A percentile compares a stretch with the other conserved stretches of the same genome.
These are phyloP conservation scores for Fragaria nilgerrensis DNA, from an alignment of 306 rosid genomes.

Conservation along the genomic window DNA sequence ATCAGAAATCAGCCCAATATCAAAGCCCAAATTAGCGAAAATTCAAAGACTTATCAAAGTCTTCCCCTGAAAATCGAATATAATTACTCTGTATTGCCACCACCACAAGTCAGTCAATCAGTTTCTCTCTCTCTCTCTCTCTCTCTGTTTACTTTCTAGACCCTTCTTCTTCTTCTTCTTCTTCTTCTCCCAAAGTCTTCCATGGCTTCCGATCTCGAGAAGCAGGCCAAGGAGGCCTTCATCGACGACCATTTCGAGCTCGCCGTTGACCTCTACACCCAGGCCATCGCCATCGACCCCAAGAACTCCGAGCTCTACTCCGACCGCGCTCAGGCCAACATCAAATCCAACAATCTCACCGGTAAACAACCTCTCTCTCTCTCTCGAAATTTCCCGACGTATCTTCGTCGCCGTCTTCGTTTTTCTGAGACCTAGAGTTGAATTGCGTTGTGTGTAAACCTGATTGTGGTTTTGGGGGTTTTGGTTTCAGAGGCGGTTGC, in stretches of 20 bases:
- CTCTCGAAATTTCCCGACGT: not conserved
- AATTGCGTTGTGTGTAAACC: not conserved
- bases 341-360: conserved; percentile 61
- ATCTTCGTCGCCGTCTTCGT: not conserved
- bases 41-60: not conserved
- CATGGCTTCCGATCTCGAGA: conserved; percentile 89
- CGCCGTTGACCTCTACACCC: conserved; percentile 57
- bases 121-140: conserved; percentile 6
- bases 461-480: not conserved
- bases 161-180: conserved; percentile 9
- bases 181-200: not conserved
- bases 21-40: not conserved
- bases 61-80: not conserved
- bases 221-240: conserved; percentile 68
- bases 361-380: conserved; percentile 30
- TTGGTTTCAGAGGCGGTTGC: conserved; percentile 62
- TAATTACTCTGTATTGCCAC: not conserved
- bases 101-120: conserved; percentile 5
- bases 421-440: not conserved
- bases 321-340: conserved; percentile 93
- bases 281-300: conserved; percentile 64
- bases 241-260: conserved; percentile 82
- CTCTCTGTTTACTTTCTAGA: conserved; percentile 18
- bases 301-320: conserved; percentile 49
- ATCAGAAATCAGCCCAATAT: too few relatives aligned